These are phyloP conservation scores for Lasiodiplodia sp. DNA, from an alignment of 2,329 filamentous ascomycete genomes.

Conservation along the genomic window DNA sequence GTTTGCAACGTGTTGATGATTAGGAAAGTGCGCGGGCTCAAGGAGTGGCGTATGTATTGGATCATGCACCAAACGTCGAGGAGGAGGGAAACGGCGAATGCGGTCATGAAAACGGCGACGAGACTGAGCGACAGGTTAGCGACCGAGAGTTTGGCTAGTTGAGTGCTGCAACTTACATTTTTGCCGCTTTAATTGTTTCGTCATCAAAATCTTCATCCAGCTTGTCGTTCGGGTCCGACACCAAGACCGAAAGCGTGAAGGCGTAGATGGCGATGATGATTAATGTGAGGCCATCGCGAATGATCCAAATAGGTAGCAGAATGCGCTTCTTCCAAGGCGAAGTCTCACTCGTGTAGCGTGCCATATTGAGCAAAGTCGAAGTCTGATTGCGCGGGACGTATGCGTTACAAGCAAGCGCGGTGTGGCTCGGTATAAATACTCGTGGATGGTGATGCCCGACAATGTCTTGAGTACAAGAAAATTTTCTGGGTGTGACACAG, in stretches of 20 bases:
- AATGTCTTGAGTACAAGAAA: neutral
- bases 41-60: constrained; percentile 42
- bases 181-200: neutral
- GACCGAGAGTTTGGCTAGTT: too few relatives aligned
- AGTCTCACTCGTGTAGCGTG: constrained; percentile 15
- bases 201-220: neutral
- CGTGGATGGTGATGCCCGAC: neutral
- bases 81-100: constrained; percentile 43
- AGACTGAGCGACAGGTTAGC: constrained; percentile 38
- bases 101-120: constrained; percentile 42
- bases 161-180: neutral
- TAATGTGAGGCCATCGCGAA: constrained; percentile 44
- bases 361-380: neutral
- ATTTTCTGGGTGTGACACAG: neutral
- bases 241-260: constrained; percentile 12
- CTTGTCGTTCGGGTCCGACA: neutral
- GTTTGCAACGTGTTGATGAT: constrained; percentile 47
- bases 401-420: neutral
- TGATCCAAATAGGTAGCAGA: constrained; percentile 46
- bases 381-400: neutral
- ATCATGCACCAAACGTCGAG: constrained; percentile 46
- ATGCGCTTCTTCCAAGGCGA: constrained; percentile 48
- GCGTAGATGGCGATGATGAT: constrained; percentile 43
- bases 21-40: constrained; percentile 45
- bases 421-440: neutral